Percentiles rank a stretch among this genome's conserved stretches.
phyloP scores from a whole-genome alignment of 331 rosid genomes.

The Acacia pycnantha region DNA sequence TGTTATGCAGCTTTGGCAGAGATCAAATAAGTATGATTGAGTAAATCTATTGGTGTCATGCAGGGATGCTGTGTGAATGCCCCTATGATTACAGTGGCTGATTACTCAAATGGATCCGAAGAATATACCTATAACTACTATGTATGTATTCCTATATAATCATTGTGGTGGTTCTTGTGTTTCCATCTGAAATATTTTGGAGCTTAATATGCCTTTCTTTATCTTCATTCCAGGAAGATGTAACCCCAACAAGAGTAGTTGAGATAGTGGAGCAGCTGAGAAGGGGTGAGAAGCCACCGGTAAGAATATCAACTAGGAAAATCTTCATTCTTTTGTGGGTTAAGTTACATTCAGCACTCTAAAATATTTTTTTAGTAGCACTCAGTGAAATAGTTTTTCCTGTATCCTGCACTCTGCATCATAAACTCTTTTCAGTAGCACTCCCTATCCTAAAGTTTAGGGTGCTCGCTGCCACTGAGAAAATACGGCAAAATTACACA shows the following conservation, averaged over 20 bases:
- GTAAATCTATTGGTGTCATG: slow-evolving; percentile 32
- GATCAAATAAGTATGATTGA: slow-evolving; percentile 7
- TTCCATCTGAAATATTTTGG: neutral
- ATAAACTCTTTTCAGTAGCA: too few relatives aligned
- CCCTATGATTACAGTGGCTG: slow-evolving; percentile 98
- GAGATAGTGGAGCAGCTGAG: slow-evolving; percentile 85
- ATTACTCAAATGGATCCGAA: slow-evolving; percentile 91
- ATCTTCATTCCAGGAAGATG: slow-evolving; percentile 78
- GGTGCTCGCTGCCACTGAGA: too few relatives aligned
- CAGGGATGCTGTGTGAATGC: slow-evolving; percentile 99
- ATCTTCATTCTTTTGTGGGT: neutral
- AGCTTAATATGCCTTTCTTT: slow-evolving; percentile 7
- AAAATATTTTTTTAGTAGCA: too few relatives aligned
- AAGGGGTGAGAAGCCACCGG: slow-evolving; percentile 89
- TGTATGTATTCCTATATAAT: slow-evolving; percentile 43
- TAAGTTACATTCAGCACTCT: too few relatives aligned
- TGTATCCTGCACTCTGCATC: too few relatives aligned
- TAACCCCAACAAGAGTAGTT: slow-evolving; percentile 77
- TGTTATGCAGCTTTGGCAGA: slow-evolving; percentile 12
- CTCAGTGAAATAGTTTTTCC: too few relatives aligned
- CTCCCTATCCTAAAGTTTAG: too few relatives aligned
- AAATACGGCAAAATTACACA: too few relatives aligned
- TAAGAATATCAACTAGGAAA: slow-evolving; percentile 41
- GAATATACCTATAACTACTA: slow-evolving; percentile 90
- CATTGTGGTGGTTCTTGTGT: neutral